Conservation (phyloP, 495 filamentous ascomycete species). For the Margaritispora aquatica region DNA sequence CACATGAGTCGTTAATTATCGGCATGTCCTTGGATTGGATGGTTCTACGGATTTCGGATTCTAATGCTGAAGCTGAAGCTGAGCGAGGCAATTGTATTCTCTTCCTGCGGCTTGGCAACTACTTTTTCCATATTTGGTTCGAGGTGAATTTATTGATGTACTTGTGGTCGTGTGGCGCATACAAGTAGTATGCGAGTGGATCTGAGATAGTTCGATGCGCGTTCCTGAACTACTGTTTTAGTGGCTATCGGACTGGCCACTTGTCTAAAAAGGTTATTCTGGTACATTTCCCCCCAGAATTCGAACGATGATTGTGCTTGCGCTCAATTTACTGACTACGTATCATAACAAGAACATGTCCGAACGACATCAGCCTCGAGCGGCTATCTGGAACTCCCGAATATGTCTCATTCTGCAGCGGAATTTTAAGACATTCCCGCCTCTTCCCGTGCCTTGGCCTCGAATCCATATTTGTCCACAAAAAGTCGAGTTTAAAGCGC, state of each 20-base stretch:
- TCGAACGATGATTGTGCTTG: neutral
- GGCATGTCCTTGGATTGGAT: neutral
- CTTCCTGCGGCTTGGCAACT: neutral
- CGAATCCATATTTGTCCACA: neutral
- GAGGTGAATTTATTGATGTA: neutral
- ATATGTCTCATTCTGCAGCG: neutral
- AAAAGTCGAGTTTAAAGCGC: neutral
- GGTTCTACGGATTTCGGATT: neutral
- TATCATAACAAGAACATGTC: neutral
- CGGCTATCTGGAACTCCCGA: neutral
- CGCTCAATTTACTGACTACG: too few relatives aligned
- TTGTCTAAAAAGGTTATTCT: neutral
- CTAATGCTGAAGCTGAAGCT: neutral
- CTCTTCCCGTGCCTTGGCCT: neutral
- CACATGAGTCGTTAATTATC: neutral
- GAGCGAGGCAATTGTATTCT: neutral
- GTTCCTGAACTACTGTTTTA: neutral
- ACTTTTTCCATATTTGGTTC: neutral
- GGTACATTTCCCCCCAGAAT: neutral
- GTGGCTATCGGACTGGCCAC: neutral
- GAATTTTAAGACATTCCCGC: neutral
- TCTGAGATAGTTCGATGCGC: neutral
- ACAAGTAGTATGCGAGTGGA: neutral
- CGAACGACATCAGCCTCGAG: neutral
- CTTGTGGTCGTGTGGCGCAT: neutral